A percentile compares a stretch with the other conserved stretches of the same genome.
Evolutionary conservation across 1,139 yeast genomes (phyloP).

Genomic region (Lodderomyces pseudojiufengensis): DNA sequence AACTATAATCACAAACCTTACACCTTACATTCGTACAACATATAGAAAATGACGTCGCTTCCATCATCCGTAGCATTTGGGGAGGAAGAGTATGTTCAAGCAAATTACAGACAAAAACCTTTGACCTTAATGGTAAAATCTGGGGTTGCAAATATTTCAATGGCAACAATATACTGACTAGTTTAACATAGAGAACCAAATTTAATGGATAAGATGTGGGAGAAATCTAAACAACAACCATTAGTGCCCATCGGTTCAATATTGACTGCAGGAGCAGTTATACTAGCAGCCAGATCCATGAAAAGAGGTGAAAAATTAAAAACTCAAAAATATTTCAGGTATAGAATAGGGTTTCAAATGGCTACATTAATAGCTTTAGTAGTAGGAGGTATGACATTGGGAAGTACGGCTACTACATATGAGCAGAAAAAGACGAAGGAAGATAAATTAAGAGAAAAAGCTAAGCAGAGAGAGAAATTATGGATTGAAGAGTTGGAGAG

Average conservation of each 20-base stretch:
- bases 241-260: slow-evolving; percentile 77
- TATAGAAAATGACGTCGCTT: slow-evolving; percentile 16
- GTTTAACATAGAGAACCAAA: slow-evolving; percentile 25
- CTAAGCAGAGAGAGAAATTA: slow-evolving; percentile 74
- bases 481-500: slow-evolving; percentile 92
- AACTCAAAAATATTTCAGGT: slow-evolving; percentile 84
- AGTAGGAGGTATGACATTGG: slow-evolving; percentile 69
- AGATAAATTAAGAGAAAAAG: slow-evolving; percentile 64
- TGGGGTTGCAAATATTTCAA: slow-evolving; percentile 1
- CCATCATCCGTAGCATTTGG: slow-evolving; percentile 24
- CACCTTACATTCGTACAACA: too few species aligned
- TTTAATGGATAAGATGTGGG: slow-evolving; percentile 27
- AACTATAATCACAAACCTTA: too few species aligned
- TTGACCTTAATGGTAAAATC: background rate
- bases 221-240: slow-evolving; percentile 65
- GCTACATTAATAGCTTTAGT: slow-evolving; percentile 78
- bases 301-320: slow-evolving; percentile 66
- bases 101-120: background rate
- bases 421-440: slow-evolving; percentile 51
- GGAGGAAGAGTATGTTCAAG: slow-evolving; percentile 24
- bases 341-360: slow-evolving; percentile 86
- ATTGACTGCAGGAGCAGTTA: slow-evolving; percentile 77
- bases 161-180: slow-evolving; percentile 3
- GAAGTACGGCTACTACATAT: slow-evolving; percentile 31
- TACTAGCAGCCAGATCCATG: slow-evolving; percentile 73